Conservation (phyloP, 116 monocot species). For the Iris pallida region DNA sequence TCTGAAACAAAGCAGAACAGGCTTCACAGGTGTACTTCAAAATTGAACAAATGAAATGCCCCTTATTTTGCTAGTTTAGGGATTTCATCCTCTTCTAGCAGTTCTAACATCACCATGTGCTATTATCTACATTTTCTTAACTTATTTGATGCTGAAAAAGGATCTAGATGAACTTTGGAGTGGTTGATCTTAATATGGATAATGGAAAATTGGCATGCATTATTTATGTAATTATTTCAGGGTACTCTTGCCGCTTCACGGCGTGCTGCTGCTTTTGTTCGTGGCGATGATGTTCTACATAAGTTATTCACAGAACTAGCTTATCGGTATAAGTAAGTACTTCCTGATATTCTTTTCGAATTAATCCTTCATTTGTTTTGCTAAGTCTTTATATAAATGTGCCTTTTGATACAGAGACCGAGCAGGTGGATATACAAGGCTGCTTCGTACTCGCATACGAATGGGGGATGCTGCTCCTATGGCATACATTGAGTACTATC, state of each 20-base stretch:
- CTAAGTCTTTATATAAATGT: conserved; percentile 2
- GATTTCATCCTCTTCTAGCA: too few relatives aligned
- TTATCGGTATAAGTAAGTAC: conserved; percentile 80
- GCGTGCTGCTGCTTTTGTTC: conserved; percentile 85
- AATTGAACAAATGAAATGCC: too few relatives aligned
- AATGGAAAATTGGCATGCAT: neutral
- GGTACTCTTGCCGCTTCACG: conserved; percentile 76
- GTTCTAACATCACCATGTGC: too few relatives aligned
- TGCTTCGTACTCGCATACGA: conserved; percentile 87
- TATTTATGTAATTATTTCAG: conserved; percentile 24
- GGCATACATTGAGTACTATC: conserved; percentile 91
- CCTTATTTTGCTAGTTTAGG: too few relatives aligned
- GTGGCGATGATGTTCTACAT: conserved; percentile 92
- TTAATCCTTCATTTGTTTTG: neutral
- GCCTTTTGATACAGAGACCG: conserved; percentile 46
- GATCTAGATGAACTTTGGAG: too few relatives aligned
- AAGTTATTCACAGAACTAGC: conserved; percentile 92
- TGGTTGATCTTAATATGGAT: too few relatives aligned
- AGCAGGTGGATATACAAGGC: conserved; percentile 94
- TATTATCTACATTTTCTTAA: too few relatives aligned
- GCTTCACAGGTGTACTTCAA: too few relatives aligned
- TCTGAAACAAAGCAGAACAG: too few relatives aligned
- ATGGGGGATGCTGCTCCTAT: conserved; percentile 96
- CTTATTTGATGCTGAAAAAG: too few relatives aligned
- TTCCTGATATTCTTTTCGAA: neutral